Base-by-base conservation (phyloP, 2,329 filamentous ascomycete genomes). In the Xylariales sp. region DNA sequence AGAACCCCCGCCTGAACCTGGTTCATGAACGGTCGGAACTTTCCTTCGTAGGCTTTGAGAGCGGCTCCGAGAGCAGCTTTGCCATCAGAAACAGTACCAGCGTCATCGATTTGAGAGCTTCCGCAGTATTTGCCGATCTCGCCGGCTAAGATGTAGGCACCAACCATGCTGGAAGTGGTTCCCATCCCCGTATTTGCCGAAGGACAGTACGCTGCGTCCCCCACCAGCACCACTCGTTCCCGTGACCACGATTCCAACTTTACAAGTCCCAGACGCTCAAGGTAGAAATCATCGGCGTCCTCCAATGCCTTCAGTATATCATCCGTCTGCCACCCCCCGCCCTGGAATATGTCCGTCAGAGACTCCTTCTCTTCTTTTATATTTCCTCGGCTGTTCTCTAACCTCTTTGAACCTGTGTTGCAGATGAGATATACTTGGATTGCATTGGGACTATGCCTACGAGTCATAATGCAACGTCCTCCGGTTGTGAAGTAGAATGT, bases 121-220 rank as follows among this genome's bases (percentile, higher is more conserved):
- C 28, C 35, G 19, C 35, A 38, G 18, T 60, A 50, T 20, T 52
- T 51, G 16, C 52, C 51, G 12, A 74, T 54, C 54, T 77, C 76
- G 2, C 77, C 76, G 0, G 76, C 76, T 4, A 82, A 59, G 3
- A 78, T 55, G 48, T 81, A 81, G 1, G 74, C 72, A 0, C 69
- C 68, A 1, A 72, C 51, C 0, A 81, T 47, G 0, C 67, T 66
- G 1, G 61, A 47, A 2, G 67, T 70, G 0, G 72, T 76, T 0
- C 76, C 75, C 58, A 71, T 66, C 0, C 76, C 77, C 0, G 67
- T 70, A 4, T 69, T 44, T 0, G 67, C 63, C 0, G 67, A 62
- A 0, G 74, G 72, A 15, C 66, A 69, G 45, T 68, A 71, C 0
- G 57, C 74, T 2, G 78, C 72, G 44, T 83, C 76, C 0, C 76